phyloP scores from a whole-genome alignment of 169 alveolate species.

The Hepatocystis sp. region DNA sequence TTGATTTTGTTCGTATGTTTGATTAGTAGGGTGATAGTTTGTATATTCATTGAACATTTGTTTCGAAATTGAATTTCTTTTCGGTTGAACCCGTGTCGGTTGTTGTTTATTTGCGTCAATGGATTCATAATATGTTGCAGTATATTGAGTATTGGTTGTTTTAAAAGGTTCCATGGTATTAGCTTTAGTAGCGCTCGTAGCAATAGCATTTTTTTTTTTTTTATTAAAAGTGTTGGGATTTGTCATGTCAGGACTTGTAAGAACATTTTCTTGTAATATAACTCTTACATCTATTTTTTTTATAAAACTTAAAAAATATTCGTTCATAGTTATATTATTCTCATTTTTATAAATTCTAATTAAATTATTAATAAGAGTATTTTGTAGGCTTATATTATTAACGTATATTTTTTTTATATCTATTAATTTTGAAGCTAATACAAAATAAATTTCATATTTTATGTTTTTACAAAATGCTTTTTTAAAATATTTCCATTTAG shows the following conservation, averaged over 20 bases:
- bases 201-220: conserved; percentile 7
- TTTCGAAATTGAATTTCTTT: no score
- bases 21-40: no score
- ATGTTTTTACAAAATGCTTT: conserved; percentile 34
- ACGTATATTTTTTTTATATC: conserved; percentile 47
- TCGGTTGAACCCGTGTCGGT: no score
- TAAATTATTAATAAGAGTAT: conserved; percentile 59
- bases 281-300: conserved; percentile 51
- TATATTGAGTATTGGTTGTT: no score
- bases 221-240: conserved; percentile 13
- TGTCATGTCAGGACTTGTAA: conserved; percentile 32
- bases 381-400: conserved; percentile 35
- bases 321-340: conserved; percentile 38
- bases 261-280: conserved; percentile 48
- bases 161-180: no score
- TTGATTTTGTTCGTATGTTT: no score
- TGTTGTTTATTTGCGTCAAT: no score
- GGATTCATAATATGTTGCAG: no score
- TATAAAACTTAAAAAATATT: conserved; percentile 25
- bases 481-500: conserved; percentile 48
- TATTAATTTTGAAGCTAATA: conserved; percentile 53
- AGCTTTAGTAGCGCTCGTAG: no score
- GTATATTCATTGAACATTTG: no score
- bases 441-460: conserved; percentile 41
- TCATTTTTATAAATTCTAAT: conserved; percentile 68